Percentiles rank a stretch among this genome's conserved stretches.
These are phyloP conservation scores for Plasmodium malariae DNA, from an alignment of 169 alveolate species.

Conservation along the genomic window DNA sequence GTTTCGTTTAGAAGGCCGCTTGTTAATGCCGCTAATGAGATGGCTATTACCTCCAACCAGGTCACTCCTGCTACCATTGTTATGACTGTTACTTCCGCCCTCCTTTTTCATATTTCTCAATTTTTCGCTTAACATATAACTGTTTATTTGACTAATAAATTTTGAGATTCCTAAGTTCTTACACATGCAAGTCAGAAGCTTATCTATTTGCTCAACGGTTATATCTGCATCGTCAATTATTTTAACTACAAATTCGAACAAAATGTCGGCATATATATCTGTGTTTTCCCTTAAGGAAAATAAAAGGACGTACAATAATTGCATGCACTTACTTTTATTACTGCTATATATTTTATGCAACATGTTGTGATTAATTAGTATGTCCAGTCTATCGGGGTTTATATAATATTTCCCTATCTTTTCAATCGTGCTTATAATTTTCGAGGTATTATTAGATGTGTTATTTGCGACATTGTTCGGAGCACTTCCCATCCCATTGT, in stretches of 20 bases:
- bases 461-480: not conserved
- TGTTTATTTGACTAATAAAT: slow-evolving; percentile 53
- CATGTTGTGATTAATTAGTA: slow-evolving; percentile 27
- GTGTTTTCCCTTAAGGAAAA: slow-evolving; percentile 62
- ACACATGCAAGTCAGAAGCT: slow-evolving; percentile 44
- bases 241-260: slow-evolving; percentile 28
- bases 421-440: slow-evolving; percentile 60
- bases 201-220: slow-evolving; percentile 43
- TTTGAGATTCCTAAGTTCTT: slow-evolving; percentile 60
- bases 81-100: not conserved
- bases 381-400: slow-evolving; percentile 52
- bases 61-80: not conserved
- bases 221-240: slow-evolving; percentile 52
- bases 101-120: slow-evolving; percentile 21
- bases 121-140: slow-evolving; percentile 35
- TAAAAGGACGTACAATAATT: slow-evolving; percentile 31
- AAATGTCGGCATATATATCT: slow-evolving; percentile 23
- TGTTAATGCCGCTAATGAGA: not conserved
- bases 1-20: slow-evolving; percentile 38
- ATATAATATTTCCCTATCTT: slow-evolving; percentile 54
- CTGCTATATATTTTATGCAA: slow-evolving; percentile 18
- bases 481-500: not conserved
- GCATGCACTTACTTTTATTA: slow-evolving; percentile 65
- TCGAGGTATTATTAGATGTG: not conserved
- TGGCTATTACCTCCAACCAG: not conserved